These are phyloP conservation scores for Puccinellia tenuiflora DNA, from an alignment of 176 grass and related monocot genomes.

Conservation along the genomic window DNA sequence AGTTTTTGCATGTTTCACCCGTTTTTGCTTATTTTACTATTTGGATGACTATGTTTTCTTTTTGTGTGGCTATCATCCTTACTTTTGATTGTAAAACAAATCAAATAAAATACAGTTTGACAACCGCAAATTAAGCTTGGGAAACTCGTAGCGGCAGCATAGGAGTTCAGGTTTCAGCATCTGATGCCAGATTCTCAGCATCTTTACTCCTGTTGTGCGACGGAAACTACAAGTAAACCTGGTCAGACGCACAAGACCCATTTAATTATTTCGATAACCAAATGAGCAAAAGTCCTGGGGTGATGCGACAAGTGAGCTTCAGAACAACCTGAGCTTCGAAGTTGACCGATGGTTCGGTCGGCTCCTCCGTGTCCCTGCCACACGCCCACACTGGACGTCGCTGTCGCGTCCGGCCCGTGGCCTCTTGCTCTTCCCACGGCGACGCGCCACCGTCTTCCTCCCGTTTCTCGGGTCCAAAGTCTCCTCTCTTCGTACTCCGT, in stretches of 20 bases:
- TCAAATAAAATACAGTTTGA: too few relatives aligned
- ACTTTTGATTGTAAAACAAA: too few relatives aligned
- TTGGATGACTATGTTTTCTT: too few relatives aligned
- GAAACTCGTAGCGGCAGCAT: background rate
- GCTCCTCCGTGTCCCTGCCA: background rate
- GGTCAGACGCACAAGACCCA: background rate
- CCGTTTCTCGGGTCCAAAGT: background rate
- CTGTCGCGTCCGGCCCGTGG: background rate
- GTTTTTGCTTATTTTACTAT: too few relatives aligned
- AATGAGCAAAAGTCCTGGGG: background rate
- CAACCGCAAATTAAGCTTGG: background rate
- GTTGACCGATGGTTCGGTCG: background rate
- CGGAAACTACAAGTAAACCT: background rate
- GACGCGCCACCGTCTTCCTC: slow-evolving; percentile 11
- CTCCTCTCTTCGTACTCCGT: background rate
- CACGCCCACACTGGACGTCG: background rate
- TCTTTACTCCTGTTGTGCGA: background rate
- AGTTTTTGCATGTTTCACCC: too few relatives aligned
- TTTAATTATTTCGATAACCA: background rate
- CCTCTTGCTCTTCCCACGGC: background rate
- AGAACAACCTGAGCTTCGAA: background rate
- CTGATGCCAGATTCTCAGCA: background rate
- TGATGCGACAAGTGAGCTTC: background rate
- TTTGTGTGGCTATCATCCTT: too few relatives aligned
- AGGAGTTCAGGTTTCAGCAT: background rate